Conservation (phyloP, 1,139 yeast genomes). For the Kluyveromyces sp. region DNA sequence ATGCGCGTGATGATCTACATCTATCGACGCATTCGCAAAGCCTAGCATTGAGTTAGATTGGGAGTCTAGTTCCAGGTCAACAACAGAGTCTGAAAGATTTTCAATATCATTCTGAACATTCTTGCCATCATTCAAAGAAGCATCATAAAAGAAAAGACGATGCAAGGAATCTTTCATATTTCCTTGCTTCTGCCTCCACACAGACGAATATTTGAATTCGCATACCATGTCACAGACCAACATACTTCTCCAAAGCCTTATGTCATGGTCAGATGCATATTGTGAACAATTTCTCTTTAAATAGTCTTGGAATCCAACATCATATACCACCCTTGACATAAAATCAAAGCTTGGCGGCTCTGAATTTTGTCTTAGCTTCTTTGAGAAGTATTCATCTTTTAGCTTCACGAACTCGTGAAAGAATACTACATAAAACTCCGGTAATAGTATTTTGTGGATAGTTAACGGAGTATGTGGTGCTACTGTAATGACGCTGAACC, state of each 20-base stretch:
- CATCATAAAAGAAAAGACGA: constrained; percentile 10
- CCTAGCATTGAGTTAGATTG: neutral
- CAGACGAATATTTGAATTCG: constrained; percentile 14
- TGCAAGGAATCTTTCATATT: constrained; percentile 15
- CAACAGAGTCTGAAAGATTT: neutral
- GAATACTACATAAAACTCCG: constrained; percentile 17
- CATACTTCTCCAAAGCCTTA: constrained; percentile 6
- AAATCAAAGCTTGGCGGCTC: constrained; percentile 7
- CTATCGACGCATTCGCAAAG: neutral
- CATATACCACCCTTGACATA: constrained; percentile 5
- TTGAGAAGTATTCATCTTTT: constrained; percentile 3
- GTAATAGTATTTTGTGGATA: constrained; percentile 20
- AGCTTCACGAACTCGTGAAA: constrained; percentile 9
- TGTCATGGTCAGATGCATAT: constrained; percentile 5
- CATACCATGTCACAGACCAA: constrained; percentile 15
- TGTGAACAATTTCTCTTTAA: constrained; percentile 3
- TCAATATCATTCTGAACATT: neutral
- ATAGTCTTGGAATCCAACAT: constrained; percentile 4
- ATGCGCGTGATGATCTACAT: neutral
- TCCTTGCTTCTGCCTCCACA: constrained; percentile 22
- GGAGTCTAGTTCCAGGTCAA: neutral
- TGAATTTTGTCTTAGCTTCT: neutral
- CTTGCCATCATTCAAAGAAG: neutral
- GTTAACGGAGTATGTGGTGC: constrained; percentile 18
- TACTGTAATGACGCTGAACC: constrained; percentile 19